Evolutionary conservation across 306 rosid genomes (phyloP), one percentile per base, ranked within the genome.

Genomic region (Cercis canadensis): DNA sequence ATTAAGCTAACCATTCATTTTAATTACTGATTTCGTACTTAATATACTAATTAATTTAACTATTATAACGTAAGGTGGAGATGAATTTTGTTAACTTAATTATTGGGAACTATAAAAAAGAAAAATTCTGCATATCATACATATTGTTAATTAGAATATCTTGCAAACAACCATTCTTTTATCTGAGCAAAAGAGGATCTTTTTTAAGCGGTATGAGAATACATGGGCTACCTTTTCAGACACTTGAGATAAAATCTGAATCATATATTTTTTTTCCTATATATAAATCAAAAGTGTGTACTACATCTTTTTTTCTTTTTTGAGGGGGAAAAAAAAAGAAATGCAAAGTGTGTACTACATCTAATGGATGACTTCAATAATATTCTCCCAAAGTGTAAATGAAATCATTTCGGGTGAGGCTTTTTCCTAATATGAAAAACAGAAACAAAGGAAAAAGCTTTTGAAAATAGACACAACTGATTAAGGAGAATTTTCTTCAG

Each of bases 181-280:
- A 43, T 79, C 44, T 7, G 5, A 8, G 62, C 45, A 75, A 12
- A 44, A 70, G 21, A 69, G 57, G 52, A 34, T 40, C 17, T 57
- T 75, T 39, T 73, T 67, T 47, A 40, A 59, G 66, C 5, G 64
- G 77, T 34, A 71, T 49, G 70, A 55, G 81, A 82, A 78, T 82
- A 74, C 19, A 73, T 40, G 39, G 34, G 74, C 56, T 69, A 74
- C 43, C 43, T 74, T 79, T 79, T 31, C 58, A 62, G 81, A 82
- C 83, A 73, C 57, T 31, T 40, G 8, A 85, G 86, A 80, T 78
- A 83, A 82, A 83, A 87, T 86, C 78, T 75, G 84, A 72, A 83
- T 75, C 84, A 72, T 75, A 83, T 83, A 79, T 79, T 72, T 62
- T 72, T 11, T 33, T 80, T 79, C n/a, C 50, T 71, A 66, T 56